Conservation (phyloP, 345 rosid genomes). For the Pugionium dolabratum region DNA sequence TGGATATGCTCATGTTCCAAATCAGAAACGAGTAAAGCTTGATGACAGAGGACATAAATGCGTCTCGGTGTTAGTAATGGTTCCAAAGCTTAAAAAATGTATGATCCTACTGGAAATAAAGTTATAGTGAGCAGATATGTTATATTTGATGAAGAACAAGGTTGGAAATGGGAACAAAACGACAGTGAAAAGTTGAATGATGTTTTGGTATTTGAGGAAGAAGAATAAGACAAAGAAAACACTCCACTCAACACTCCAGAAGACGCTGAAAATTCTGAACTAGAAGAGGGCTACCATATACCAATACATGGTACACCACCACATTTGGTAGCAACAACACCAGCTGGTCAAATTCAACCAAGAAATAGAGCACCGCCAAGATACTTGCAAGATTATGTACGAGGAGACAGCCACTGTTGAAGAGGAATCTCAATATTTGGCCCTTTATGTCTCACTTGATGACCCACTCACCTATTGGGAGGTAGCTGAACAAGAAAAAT, state of each 20-base stretch:
- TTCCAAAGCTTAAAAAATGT: background rate
- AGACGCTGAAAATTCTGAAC: no score
- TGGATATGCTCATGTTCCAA: slow-evolving; percentile 2
- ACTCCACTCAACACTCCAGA: background rate
- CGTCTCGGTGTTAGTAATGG: background rate
- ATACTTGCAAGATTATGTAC: background rate
- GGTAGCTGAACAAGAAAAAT: background rate
- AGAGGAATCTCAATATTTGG: background rate
- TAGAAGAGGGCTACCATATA: no score
- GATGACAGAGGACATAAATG: background rate
- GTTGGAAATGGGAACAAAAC: background rate
- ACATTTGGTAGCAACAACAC: no score
- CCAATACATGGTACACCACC: no score
- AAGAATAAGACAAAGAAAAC: background rate
- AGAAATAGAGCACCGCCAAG: background rate
- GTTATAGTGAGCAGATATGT: background rate
- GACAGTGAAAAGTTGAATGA: background rate
- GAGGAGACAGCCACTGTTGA: background rate
- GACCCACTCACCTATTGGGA: background rate
- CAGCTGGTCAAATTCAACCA: background rate
- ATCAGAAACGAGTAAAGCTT: background rate
- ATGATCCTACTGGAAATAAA: background rate
- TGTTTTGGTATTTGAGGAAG: background rate
- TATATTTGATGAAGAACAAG: background rate
- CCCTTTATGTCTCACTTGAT: rapidly evolving